Evolutionary conservation across 1,284 basidiomycete species (phyloP).

Genomic region (Pholiota adiposa): DNA sequence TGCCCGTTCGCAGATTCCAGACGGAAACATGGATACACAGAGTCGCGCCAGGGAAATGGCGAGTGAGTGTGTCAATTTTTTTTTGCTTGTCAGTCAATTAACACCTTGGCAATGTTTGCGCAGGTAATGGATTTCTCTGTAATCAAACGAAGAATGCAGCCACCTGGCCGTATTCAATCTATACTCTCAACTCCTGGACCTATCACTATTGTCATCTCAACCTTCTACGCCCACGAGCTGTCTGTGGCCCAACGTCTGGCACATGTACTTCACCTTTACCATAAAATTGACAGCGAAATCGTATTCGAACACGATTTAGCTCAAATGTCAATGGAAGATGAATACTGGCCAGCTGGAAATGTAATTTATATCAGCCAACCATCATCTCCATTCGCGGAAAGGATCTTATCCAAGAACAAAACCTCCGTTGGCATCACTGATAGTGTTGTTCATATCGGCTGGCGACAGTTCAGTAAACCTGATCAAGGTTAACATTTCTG

Average conservation of each 20-base stretch:
- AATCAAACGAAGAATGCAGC: slow-evolving; percentile 26
- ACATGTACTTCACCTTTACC: slow-evolving; percentile 70
- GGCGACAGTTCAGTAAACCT: slow-evolving; percentile 27
- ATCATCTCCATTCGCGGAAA: slow-evolving; percentile 30
- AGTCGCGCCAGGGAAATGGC: slow-evolving; percentile 12
- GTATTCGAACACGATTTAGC: slow-evolving; percentile 45
- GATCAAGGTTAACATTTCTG: slow-evolving; percentile 31
- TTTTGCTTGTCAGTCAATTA: neutral
- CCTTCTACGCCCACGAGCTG: slow-evolving; percentile 34
- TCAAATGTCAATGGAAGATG: slow-evolving; percentile 16
- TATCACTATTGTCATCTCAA: slow-evolving; percentile 55
- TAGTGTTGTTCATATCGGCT: slow-evolving; percentile 27
- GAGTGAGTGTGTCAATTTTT: slow-evolving; percentile 4
- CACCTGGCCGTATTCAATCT: slow-evolving; percentile 62
- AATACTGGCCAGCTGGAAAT: slow-evolving; percentile 49
- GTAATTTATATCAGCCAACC: slow-evolving; percentile 58
- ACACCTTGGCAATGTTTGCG: neutral
- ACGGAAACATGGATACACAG: neutral
- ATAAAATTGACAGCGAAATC: slow-evolving; percentile 70
- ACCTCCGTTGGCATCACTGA: slow-evolving; percentile 35
- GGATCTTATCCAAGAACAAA: slow-evolving; percentile 27
- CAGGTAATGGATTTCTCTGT: neutral
- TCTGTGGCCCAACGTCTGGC: slow-evolving; percentile 67
- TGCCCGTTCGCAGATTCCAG: slow-evolving; percentile 6
- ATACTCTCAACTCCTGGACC: slow-evolving; percentile 60